A percentile compares a stretch with the other conserved stretches of the same genome.
These are phyloP conservation scores for Venturia asperata DNA, from an alignment of 2,329 filamentous ascomycete species.

Conservation along the genomic window DNA sequence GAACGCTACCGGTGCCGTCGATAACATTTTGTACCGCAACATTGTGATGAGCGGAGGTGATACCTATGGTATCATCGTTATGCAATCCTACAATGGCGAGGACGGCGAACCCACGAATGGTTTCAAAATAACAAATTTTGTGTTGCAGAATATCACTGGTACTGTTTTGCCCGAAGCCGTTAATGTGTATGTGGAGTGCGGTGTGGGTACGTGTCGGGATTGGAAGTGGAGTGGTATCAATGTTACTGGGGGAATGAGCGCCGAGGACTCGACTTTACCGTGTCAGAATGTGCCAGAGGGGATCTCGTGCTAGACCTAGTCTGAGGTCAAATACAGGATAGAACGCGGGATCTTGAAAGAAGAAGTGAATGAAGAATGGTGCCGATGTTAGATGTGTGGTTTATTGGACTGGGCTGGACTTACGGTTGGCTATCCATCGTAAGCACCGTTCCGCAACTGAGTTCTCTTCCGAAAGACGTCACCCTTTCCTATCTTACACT, in stretches of 20 bases:
- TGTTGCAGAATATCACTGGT: slow-evolving; percentile 38
- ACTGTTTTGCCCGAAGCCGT: background rate
- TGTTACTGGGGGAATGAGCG: background rate
- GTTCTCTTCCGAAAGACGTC: too few relatives aligned
- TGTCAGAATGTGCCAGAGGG: background rate
- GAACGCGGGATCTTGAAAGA: too few relatives aligned
- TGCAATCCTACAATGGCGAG: slow-evolving; percentile 44
- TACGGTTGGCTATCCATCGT: too few relatives aligned
- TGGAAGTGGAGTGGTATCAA: background rate
- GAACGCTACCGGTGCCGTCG: slow-evolving; percentile 46
- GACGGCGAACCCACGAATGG: slow-evolving; percentile 41
- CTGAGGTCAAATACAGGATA: too few relatives aligned
- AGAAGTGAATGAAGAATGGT: too few relatives aligned
- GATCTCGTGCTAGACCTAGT: background rate
- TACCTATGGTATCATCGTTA: slow-evolving; percentile 45
- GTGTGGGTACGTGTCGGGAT: slow-evolving; percentile 38
- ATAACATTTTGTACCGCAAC: slow-evolving; percentile 41
- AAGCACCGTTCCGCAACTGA: too few relatives aligned
- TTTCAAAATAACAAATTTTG: slow-evolving; percentile 41
- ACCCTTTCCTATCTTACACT: too few relatives aligned
- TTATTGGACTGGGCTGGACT: too few relatives aligned
- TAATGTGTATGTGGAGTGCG: slow-evolving; percentile 46
- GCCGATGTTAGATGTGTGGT: too few relatives aligned
- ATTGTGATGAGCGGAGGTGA: slow-evolving; percentile 40
- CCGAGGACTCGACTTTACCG: background rate